These are phyloP conservation scores for Limonium bicolor DNA, from an alignment of 148 eudicot species.

Conservation along the genomic window DNA sequence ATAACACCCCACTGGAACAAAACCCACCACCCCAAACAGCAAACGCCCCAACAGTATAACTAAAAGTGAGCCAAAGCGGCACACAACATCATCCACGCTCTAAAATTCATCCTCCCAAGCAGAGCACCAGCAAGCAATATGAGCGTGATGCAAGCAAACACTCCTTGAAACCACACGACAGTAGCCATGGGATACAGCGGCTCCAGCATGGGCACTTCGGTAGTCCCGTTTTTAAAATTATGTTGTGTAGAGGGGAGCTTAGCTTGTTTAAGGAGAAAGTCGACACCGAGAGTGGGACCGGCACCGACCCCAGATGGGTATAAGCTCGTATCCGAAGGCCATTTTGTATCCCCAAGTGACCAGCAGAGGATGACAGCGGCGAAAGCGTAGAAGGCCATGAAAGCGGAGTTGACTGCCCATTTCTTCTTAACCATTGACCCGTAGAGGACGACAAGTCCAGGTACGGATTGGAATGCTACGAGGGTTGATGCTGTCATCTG, in stretches of 20 bases:
- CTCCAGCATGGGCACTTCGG: conserved; percentile 10
- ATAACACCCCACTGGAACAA: conserved; percentile 63
- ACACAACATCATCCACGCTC: conserved; percentile 74
- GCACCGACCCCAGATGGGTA: conserved; percentile 58
- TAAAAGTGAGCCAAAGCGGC: conserved; percentile 54
- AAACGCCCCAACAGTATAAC: conserved; percentile 57
- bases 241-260: conserved; percentile 22
- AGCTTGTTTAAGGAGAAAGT: conserved; percentile 24
- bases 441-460: conserved; percentile 57
- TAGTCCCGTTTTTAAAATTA: not conserved
- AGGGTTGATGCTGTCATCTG: conserved; percentile 57
- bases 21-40: conserved; percentile 66
- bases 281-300: conserved; percentile 31
- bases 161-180: conserved; percentile 54
- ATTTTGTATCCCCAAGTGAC: conserved; percentile 54
- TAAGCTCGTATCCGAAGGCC: conserved; percentile 50
- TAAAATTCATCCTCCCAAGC: conserved; percentile 56
- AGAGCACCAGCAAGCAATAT: conserved; percentile 49
- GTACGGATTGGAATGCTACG: conserved; percentile 59
- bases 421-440: conserved; percentile 66
- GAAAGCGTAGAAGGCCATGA: conserved; percentile 73
- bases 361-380: conserved; percentile 64
- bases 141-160: conserved; percentile 42
- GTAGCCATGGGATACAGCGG: conserved; percentile 44
- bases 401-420: conserved; percentile 75